Evolutionary conservation across 2,329 filamentous ascomycete genomes (phyloP).

Genomic region (Calonectria pteridis): DNA sequence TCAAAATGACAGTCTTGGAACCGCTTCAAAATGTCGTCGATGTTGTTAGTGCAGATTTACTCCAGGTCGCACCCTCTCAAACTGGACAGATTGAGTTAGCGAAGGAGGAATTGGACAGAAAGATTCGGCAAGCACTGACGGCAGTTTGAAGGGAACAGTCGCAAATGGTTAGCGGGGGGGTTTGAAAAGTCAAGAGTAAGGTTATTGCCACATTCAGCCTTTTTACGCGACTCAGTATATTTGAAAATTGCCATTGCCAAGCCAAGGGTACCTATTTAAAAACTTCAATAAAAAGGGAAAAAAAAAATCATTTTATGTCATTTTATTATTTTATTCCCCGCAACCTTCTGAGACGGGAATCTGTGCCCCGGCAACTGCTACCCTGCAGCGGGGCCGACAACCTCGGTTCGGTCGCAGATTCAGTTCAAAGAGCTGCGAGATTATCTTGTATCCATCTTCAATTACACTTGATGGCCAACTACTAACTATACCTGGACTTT

Average conservation of each 20-base stretch:
- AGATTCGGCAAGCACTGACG: background rate
- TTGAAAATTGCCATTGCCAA: too few species aligned
- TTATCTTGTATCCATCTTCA: background rate
- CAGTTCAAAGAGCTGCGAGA: background rate
- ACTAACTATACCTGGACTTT: background rate
- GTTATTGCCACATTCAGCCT: background rate
- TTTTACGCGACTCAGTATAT: background rate
- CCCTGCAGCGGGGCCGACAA: background rate
- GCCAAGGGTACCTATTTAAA: too few species aligned
- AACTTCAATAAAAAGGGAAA: too few species aligned
- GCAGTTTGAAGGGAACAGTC: background rate
- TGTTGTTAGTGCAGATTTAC: background rate
- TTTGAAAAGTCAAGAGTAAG: background rate
- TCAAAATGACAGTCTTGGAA: background rate
- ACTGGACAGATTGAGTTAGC: background rate
- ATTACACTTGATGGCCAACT: background rate
- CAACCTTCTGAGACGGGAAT: background rate
- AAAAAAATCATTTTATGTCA: background rate
- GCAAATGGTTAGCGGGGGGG: background rate
- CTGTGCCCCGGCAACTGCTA: background rate
- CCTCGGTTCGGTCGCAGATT: background rate
- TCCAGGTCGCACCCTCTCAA: background rate
- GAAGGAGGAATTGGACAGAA: background rate
- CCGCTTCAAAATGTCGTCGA: background rate
- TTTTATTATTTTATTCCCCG: background rate